These are phyloP conservation scores for Schizosaccharomyces versatilis DNA, from an alignment of 1,139 yeast genomes.

Conservation along the genomic window DNA sequence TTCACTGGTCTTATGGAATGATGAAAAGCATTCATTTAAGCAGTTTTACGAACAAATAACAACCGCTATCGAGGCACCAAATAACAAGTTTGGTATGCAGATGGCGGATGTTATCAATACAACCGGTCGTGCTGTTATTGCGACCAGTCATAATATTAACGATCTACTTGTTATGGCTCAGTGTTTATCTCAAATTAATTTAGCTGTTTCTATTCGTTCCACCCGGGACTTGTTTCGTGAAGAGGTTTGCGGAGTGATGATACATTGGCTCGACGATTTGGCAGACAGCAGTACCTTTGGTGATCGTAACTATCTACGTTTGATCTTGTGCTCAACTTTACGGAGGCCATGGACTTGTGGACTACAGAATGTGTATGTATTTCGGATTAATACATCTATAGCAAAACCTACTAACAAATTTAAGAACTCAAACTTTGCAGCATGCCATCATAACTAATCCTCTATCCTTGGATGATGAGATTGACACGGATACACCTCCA, in stretches of 20 bases:
- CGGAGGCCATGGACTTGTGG: conserved; percentile 31
- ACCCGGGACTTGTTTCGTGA: conserved; percentile 55
- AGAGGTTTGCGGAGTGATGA: conserved; percentile 55
- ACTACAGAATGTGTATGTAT: background rate
- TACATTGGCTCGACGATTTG: conserved; percentile 42
- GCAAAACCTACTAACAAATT: no score
- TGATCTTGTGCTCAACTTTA: conserved; percentile 34
- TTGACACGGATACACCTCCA: no score
- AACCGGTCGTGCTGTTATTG: conserved; percentile 49
- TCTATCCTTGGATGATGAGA: no score
- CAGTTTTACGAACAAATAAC: conserved; percentile 53
- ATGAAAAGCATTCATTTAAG: conserved; percentile 49
- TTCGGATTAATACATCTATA: no score
- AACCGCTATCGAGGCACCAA: conserved; percentile 40
- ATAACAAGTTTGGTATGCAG: conserved; percentile 46
- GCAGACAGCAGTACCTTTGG: conserved; percentile 35
- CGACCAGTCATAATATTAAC: conserved; percentile 31
- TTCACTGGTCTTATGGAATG: conserved; percentile 17
- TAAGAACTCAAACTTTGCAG: no score
- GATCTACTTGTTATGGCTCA: conserved; percentile 33
- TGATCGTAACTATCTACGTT: conserved; percentile 28
- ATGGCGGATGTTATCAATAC: conserved; percentile 41
- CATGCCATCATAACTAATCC: no score
- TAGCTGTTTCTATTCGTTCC: conserved; percentile 44
- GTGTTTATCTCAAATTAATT: conserved; percentile 35